Evolutionary conservation across 768 basidiomycete genomes (phyloP), one percentile per base, ranked within the genome.

Genomic region (Naematelia encephala): DNA sequence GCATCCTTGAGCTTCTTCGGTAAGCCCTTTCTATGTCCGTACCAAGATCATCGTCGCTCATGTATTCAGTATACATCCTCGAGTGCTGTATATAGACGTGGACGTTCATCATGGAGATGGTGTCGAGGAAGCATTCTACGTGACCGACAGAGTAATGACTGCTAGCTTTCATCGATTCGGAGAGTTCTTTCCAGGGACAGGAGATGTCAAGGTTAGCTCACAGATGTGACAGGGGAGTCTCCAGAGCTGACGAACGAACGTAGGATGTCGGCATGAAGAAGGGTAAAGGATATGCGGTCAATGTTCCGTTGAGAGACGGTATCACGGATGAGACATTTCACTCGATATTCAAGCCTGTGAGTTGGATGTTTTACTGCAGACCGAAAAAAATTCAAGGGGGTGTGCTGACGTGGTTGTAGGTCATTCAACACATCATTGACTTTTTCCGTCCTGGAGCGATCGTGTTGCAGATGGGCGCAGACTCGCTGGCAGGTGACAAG

Each of bases 91-190:
- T 75, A 87, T 99, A 77, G 94, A 99, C 78, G 92, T 98, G 59
- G 96, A 98, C 77, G 91, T 91, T 51, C 96, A 98, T 75, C 96
- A 99, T 76, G 94, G 96, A 16, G 96, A 98, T 74, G 94, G 94
- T 13, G 96, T 98, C 29, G 96, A 99, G 69, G 96, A 98, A 74
- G 96, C 94, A 2, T 97, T 98, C 80, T 97, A 96, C 76, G 93
- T 90, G 30, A 94, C 91, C 2, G 90, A 98, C 75, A 82, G 96
- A 51, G 96, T 98, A 68, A 92, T 97, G 89, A 97, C 94, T 1
- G 89, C 87, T 69, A 90, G 88, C 49, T 94, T 99, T 75, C 96
- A 98, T 80, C 94, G 97, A 77, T 97, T 89, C 68, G 94, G 96
- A 16, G 92, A 96, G 70, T 92, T 87, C 72, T 94, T 92, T 75